Evolutionary conservation across 495 filamentous ascomycete species (phyloP).

Genomic region (Neurospora sp.): DNA sequence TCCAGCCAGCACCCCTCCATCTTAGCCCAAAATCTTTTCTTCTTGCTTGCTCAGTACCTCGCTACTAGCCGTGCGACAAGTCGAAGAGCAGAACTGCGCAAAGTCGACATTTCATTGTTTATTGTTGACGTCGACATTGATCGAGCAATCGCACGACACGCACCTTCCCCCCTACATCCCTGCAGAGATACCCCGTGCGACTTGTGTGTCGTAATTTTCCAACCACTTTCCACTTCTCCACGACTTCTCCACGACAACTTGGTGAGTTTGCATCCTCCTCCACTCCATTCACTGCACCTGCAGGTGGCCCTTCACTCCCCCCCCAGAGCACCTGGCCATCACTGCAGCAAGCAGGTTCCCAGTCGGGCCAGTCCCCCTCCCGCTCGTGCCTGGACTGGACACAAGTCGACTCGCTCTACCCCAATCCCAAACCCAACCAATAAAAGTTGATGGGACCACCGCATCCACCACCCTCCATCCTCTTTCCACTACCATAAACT

Average conservation of each 20-base stretch:
- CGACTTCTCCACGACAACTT: neutral
- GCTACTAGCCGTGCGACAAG: neutral
- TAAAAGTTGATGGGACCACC: neutral
- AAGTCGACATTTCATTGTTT: neutral
- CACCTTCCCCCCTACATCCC: conserved; percentile 7
- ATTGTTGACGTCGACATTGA: neutral
- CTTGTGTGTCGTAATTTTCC: neutral
- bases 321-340: neutral
- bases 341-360: neutral
- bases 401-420: neutral
- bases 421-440: neutral
- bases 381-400: neutral
- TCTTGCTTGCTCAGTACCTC: neutral
- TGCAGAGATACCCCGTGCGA: conserved; percentile 11
- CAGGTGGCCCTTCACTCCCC: neutral
- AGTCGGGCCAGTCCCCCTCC: neutral
- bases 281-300: neutral
- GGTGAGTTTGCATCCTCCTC: neutral
- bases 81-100: neutral
- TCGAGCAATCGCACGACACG: neutral
- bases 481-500: neutral
- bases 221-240: neutral
- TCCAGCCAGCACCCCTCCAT: neutral
- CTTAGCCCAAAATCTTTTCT: conserved; percentile 4
- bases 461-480: neutral